Evolutionary conservation across 352 stramenopile species (phyloP).

Genomic region (Phytophthora tubulina): DNA sequence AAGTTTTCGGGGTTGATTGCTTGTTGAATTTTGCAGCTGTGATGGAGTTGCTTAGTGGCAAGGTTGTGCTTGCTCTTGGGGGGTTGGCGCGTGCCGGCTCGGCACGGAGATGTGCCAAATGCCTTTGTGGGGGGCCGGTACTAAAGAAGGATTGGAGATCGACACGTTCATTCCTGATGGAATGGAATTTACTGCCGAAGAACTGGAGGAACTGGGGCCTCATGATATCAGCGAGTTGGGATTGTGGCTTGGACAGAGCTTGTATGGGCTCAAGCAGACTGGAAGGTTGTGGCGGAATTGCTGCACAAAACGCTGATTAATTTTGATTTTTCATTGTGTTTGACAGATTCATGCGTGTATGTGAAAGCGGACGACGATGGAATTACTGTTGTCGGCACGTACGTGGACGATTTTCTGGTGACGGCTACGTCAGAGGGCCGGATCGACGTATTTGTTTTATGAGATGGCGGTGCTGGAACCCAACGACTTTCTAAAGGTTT

Average conservation of each 20-base stretch:
- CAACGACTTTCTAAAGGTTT: conserved; percentile 37
- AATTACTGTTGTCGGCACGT: conserved; percentile 32
- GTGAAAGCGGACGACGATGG: conserved; percentile 1
- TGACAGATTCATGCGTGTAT: conserved; percentile 40
- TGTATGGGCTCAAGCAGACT: conserved; percentile 48
- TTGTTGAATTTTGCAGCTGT: background rate
- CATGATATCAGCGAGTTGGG: conserved; percentile 13
- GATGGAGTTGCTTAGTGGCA: background rate
- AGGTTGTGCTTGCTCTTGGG: background rate
- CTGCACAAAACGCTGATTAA: conserved; percentile 34
- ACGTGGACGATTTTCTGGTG: conserved; percentile 45
- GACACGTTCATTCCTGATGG: conserved; percentile 32
- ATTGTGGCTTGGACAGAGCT: conserved; percentile 28
- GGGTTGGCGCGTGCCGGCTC: background rate
- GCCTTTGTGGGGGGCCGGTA: conserved; percentile 8
- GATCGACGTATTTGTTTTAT: background rate
- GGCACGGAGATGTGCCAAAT: background rate
- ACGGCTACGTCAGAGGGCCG: conserved; percentile 20
- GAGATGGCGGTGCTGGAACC: conserved; percentile 5
- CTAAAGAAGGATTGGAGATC: conserved; percentile 37
- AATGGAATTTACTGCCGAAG: conserved; percentile 32
- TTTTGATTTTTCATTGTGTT: conserved; percentile 15
- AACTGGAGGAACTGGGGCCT: conserved; percentile 29
- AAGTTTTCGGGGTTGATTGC: background rate
- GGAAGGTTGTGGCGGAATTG: conserved; percentile 41